These are phyloP conservation scores for Berberis vulgaris DNA, from an alignment of 164 flowering plant genomes.

Conservation along the genomic window DNA sequence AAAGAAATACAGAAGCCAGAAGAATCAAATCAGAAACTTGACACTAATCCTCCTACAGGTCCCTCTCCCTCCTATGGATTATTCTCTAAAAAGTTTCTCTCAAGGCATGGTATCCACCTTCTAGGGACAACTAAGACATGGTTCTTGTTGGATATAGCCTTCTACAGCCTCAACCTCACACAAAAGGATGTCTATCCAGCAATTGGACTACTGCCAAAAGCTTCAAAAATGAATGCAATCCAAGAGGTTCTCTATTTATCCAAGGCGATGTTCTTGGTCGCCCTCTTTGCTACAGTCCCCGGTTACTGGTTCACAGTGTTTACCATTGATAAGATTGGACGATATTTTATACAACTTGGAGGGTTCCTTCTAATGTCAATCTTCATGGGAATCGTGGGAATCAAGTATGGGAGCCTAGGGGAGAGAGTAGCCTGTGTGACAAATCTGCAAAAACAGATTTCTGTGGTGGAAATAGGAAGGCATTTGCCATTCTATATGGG, in stretches of 20 bases:
- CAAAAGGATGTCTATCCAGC: slow-evolving; percentile 43
- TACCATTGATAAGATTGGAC: slow-evolving; percentile 29
- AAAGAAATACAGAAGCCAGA: too few relatives aligned
- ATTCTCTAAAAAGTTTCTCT: slow-evolving; percentile 25
- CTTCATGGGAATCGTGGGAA: slow-evolving; percentile 34
- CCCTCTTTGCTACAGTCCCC: slow-evolving; percentile 35
- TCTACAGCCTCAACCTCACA: slow-evolving; percentile 31
- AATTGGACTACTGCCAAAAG: slow-evolving; percentile 16
- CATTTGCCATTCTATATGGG: slow-evolving; percentile 27
- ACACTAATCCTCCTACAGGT: too few relatives aligned
- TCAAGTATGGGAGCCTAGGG: slow-evolving; percentile 22
- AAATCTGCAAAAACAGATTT: slow-evolving; percentile 6
- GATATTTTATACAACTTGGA: slow-evolving; percentile 31
- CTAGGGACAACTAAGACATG: slow-evolving; percentile 37
- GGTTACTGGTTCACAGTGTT: slow-evolving; percentile 56
- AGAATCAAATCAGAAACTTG: too few relatives aligned
- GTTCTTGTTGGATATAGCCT: slow-evolving; percentile 46
- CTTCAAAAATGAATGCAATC: slow-evolving; percentile 24
- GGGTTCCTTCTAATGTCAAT: slow-evolving; percentile 41
- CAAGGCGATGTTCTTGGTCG: slow-evolving; percentile 30
- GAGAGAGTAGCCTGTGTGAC: slow-evolving; percentile 4
- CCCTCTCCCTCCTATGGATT: slow-evolving; percentile 11
- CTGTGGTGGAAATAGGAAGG: slow-evolving; percentile 16
- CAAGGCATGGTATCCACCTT: slow-evolving; percentile 36
- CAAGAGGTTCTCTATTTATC: slow-evolving; percentile 31